Evolutionary conservation across 1,284 basidiomycete species (phyloP), one percentile per base, ranked within the genome.

Genomic region (Tilletia walkeri): DNA sequence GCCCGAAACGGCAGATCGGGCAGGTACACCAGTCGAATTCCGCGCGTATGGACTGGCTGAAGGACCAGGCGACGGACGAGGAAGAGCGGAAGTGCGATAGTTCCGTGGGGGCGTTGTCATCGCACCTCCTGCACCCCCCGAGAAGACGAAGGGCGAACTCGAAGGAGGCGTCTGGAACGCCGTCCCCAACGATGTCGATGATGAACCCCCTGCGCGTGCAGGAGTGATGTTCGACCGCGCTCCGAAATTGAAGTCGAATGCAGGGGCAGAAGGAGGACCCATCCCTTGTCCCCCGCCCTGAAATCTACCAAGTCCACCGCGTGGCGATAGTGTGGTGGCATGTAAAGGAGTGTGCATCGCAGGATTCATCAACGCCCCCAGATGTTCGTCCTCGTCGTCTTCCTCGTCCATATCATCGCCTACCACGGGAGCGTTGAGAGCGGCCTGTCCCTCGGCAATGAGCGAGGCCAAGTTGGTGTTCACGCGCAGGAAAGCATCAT

Each of bases 381-480:
- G 20, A 34, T 56, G 54, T 45, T 66, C 47, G 20, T 49, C 65
- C 45, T 66, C 65, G 18, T 49, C 65, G 16, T 63, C 59, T 16
- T 38, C 36, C 56, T 61, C 56, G n/a, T 63, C 34, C 59, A 63
- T 63, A 7, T 24, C 56, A 61, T 61, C 56, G 18, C 6, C 18
- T 16, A 63, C 59, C 36, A 24, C 56, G 7, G 54, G 20, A 16
- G 59, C 59, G 36, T 41, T 38, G 34, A 63, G 59, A 14, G 59
- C 59, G 30, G 59, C 59, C 36, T 63, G 59, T 18, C 59, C 59
- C 59, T 63, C 59, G 9, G 59, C 59, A 39, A 63, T 63, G 36
- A 63, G 59, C 34, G 59, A 63, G 10, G 59, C 59, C 3, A 63
- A 36, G 20, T 63, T 63, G 10, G 59, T 39, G 36, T 63, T 38